Base-by-base conservation (phyloP, 352 stramenopile genomes). In the Globisporangium abappressorium region DNA sequence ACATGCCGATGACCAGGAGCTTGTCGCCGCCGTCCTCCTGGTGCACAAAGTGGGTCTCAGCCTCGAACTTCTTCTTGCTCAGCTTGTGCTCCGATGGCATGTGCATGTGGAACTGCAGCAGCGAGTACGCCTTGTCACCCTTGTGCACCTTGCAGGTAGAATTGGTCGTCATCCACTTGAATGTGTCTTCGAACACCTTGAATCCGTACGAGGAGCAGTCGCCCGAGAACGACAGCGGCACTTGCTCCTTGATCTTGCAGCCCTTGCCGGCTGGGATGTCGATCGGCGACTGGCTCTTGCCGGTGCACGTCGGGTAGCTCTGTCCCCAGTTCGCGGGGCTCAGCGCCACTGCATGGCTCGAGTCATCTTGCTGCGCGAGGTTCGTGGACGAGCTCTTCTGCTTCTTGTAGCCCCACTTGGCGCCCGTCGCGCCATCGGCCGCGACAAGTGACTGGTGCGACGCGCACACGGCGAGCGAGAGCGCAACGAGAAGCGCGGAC, bases 11-110 rank as follows among this genome's bases (percentile, higher is more conserved):
- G 61, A 80, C 70, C 18, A 76, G 51, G 54, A 72, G 49, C 11
- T 66, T 68, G 18, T 46, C 30, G 26, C 65, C 63, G 8, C 74
- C 70, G n/a, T 64, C 49, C 34, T 77, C 66, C 28, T 78, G 66
- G 64, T 84, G 78, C 56, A 86, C 78, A 68, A 85, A 83, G 55
- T 86, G 78, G 2, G 74, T 59, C 28, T 83, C 78, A 2, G 68
- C 76, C 22, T 69, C 71, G 51, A 70, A 78, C 2, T 55, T 47
- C 64, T 75, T 73, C 18, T 70, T 72, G 41, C 72, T 59, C 24
- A 86, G n/a, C 11, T 53, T 80, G 68, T 86, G 78, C 65, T 86
- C 78, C 14, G 71, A 77, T 12, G 78, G 74, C 59, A 72, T 64
- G 66, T 86, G 78, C 58, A 77, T 70, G 66, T 86, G 78, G 58